Evolutionary conservation across 768 basidiomycete species (phyloP), one percentile per base, ranked within the genome.

Genomic region (Collybia mongolica): DNA sequence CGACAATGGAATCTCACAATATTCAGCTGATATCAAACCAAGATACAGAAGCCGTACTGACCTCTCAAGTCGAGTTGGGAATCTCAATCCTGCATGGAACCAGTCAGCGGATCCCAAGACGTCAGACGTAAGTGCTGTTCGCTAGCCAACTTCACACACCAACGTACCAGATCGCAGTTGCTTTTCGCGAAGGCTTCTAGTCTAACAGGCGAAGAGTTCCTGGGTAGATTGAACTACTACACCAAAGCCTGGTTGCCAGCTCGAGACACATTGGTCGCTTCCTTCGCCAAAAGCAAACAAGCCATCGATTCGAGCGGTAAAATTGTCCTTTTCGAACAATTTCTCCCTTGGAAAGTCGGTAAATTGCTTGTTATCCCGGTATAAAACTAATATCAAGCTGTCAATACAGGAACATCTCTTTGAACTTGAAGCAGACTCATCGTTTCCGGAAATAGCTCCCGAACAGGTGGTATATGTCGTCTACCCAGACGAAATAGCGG

Each of bases 71-170:
- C 84, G 96, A 51, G 88, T 99, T 20, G 83, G 81, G 5, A 72
- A 76, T 59, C 78, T 98, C 43, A 99, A 99, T 67, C 92, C 96
- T 2, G 73, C 83, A 6, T 99, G 96, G 96, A 98, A 98, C 64
- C 83, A 96, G 65, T 64, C 81, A 3, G 65, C 72, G n/a, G 83
- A 82, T 59, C 70, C 85, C n/a, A 64, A 79, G 48, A 73, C 74
- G 19, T 71, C 90, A 38, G 90, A 97, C 69, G 94, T 93, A 65
- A 40, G 86, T 73, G 15, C 17, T 43, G 23, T 5, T 42, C 46
- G 39, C 17, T 35, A 24, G 20, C 41, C 37, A 35, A 44, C 8
- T 36, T 36, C 15, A 38, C 14, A 43, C 29, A 46, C 37, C 52
- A 19, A 37, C 54, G 3, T 48, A 29, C 20, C 28, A 18, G 18